phyloP scores from a whole-genome alignment of 495 filamentous ascomycete genomes.

The Talaromyces borbonicus region DNA sequence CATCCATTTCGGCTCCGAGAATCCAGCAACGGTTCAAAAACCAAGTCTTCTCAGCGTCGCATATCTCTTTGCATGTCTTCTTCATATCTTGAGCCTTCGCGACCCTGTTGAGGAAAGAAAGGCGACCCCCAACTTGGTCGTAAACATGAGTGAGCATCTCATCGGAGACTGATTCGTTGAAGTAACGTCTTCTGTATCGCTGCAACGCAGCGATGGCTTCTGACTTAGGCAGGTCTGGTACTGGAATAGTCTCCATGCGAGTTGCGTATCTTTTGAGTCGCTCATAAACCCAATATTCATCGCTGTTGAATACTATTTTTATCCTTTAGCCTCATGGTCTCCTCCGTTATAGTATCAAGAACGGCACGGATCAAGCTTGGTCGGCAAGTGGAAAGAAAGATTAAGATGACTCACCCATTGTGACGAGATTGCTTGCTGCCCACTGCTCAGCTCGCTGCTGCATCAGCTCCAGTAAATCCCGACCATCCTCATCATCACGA shows the following conservation, averaged over 20 bases:
- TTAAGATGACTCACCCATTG: slow-evolving; percentile 40
- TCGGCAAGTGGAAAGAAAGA: neutral
- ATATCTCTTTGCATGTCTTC: slow-evolving; percentile 67
- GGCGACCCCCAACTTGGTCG: slow-evolving; percentile 70
- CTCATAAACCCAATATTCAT: slow-evolving; percentile 98
- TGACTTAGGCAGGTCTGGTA: slow-evolving; percentile 67
- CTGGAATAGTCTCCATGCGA: slow-evolving; percentile 80
- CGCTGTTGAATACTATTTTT: slow-evolving; percentile 66
- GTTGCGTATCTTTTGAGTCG: slow-evolving; percentile 81
- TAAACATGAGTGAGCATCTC: slow-evolving; percentile 67
- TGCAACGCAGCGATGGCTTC: slow-evolving; percentile 65
- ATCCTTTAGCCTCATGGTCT: neutral
- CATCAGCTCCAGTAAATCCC: slow-evolving; percentile 83
- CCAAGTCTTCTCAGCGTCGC: slow-evolving; percentile 79
- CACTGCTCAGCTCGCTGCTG: slow-evolving; percentile 94
- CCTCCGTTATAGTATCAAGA: too few species aligned
- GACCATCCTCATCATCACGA: slow-evolving; percentile 81
- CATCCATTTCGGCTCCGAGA: slow-evolving; percentile 86
- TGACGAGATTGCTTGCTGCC: slow-evolving; percentile 82
- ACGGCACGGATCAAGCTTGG: neutral
- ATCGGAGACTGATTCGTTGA: slow-evolving; percentile 40
- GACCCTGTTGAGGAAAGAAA: slow-evolving; percentile 77
- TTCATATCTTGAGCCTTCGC: slow-evolving; percentile 74
- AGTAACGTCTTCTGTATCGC: slow-evolving; percentile 65
- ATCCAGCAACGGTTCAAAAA: slow-evolving; percentile 94